Base-by-base conservation (phyloP, 805 yeast species). In the Zygotorulaspora danielsina region DNA sequence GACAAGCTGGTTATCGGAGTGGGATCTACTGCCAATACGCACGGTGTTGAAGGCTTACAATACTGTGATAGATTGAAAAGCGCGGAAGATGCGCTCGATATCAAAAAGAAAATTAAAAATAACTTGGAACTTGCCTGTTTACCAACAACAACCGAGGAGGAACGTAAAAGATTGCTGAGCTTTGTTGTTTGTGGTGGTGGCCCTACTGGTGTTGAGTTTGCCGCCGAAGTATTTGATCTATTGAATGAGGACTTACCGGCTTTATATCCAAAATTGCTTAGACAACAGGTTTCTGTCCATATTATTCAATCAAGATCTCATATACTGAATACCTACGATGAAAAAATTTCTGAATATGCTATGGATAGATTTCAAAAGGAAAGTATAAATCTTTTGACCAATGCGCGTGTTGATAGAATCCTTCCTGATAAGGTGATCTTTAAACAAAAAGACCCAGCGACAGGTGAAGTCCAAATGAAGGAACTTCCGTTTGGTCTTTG, bases 111-210 rank as follows among this genome's bases (percentile, higher is more conserved):
- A 44, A 76, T 80, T 32, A 75, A 78, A 27, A 62, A 65, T 19
- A 70, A 76, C 44, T 62, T 80, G 39, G 87, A 80, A 54, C 64
- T 60, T 41, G 85, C 87, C 2, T 73, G 82, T 47, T 63, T 80
- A 47, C 85, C 85, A 38, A 74, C 84, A 0, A 77, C 83, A 0
- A 45, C 78, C 1, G 81, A 76, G 46, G 81, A 71, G 32, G 84
- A 79, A 53, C 73, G 85, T 48, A 76, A 75, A 51, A 71, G 70
- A 42, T 58, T 80, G 44, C 65, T 80, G 33, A 73, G 79, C 37
- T 79, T 79, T 58, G 84, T 79, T 10, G 73, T 79, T 22, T 79
- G 84, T 58, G 86, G 86, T 45, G 86, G 85, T 44, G 86, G 86
- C 31, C 84, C 86, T 39, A 79, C 86, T 1, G 86, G 86, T 50